Base-by-base conservation (phyloP, 805 yeast genomes). In the Kockiozyma suomiensis region DNA sequence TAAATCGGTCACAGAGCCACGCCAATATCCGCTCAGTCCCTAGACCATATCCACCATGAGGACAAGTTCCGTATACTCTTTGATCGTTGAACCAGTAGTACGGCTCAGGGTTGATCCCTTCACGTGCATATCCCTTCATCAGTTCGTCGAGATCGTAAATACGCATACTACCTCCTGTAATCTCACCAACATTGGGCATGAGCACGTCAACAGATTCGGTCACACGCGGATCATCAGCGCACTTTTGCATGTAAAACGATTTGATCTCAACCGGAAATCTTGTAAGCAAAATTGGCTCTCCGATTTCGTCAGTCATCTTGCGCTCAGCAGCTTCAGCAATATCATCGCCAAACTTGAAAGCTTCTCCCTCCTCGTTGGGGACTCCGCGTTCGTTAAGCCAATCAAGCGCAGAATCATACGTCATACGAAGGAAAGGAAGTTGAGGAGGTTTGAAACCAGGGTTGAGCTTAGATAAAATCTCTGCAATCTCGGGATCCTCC, bases 311-410 rank as follows among this genome's bases (percentile, higher is more conserved):
- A 35, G 97, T 90, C 99, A 94, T 94, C 77, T 87, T 89, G 75
- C 99, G 88, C 82, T 94, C 99, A 61, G 97, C 99, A 58, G 99
- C 99, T 79, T 94, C 99, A 62, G 98, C 97, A 66, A 94, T 94
- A 75, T 94, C 99, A 73, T 94, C 99, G 75, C 99, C 99, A 69
- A 94, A 94, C 77, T 87, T 84, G 86, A 93, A 94, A 68, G 80
- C 78, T 74, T 90, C 88, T 65, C 94, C 97, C 12, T 93, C 97
- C 80, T 94, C 99, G 83, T 93, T 94, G 71, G 86, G 85, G 70
- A 96, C 85, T 56, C 87, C 93, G 77, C 93, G 90, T 77, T 92
- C 97, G 83, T 90, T 90, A 77, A 94, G 85, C 98, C 99, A 94
- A 37, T 86, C 90, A 69, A 94, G 81, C 30, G 99, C 99, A 54